Evolutionary conservation across 2,329 filamentous ascomycete species (phyloP).

Genomic region (Alternaria panax): DNA sequence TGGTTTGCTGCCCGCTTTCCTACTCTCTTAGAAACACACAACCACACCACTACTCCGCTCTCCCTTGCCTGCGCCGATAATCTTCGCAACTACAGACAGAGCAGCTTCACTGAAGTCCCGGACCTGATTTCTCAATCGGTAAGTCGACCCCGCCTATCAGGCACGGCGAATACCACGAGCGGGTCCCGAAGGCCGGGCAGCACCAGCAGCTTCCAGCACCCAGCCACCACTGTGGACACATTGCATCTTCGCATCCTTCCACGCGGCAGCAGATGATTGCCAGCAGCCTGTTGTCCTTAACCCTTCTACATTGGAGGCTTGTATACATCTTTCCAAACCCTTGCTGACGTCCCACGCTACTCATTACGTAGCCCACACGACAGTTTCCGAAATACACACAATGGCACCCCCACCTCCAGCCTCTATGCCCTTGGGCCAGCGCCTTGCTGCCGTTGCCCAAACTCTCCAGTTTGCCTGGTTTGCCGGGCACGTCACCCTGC

Average conservation of each 20-base stretch:
- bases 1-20: constrained; percentile 41
- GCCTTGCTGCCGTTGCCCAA: constrained; percentile 79
- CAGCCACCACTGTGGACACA: constrained; percentile 47
- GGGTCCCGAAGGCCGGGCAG: constrained; percentile 36
- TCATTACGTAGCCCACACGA: constrained; percentile 37
- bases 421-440: constrained; percentile 73
- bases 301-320: constrained; percentile 24
- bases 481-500: constrained; percentile 81
- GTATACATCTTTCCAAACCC: constrained; percentile 21
- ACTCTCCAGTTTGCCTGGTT: constrained; percentile 85
- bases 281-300: constrained; percentile 18
- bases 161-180: constrained; percentile 39
- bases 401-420: constrained; percentile 80
- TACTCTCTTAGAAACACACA: constrained; percentile 4
- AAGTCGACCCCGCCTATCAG: constrained; percentile 35
- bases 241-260: constrained; percentile 36
- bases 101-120: constrained; percentile 8
- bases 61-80: constrained; percentile 2
- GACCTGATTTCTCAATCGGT: constrained; percentile 32
- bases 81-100: not conserved
- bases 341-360: constrained; percentile 33
- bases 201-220: constrained; percentile 16
- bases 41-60: constrained; percentile 8
- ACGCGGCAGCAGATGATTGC: constrained; percentile 24
- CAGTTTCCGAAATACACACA: constrained; percentile 31